phyloP scores from a whole-genome alignment of 768 basidiomycete genomes.

The Russula brevipes region DNA sequence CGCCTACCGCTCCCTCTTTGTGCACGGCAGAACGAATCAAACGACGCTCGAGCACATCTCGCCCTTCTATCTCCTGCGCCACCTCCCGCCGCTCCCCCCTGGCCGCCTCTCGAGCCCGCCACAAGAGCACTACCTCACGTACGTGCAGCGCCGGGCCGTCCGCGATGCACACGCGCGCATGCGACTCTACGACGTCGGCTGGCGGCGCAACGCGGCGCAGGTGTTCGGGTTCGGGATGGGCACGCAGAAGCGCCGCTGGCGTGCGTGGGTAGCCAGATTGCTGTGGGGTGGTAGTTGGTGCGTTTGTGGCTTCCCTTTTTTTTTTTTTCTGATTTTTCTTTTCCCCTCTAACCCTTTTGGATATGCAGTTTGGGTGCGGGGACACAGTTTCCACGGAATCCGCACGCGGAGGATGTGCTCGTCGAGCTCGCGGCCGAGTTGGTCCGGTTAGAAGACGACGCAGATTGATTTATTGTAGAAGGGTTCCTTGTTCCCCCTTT shows the following conservation, averaged over 20 bases:
- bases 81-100: constrained; percentile 61
- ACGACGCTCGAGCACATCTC: constrained; percentile 78
- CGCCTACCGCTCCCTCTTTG: neutral
- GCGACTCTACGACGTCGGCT: constrained; percentile 68
- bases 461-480: no score
- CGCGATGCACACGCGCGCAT: constrained; percentile 57
- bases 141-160: constrained; percentile 58
- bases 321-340: neutral
- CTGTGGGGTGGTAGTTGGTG: constrained; percentile 62
- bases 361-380: constrained; percentile 55
- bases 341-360: no score
- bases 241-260: constrained; percentile 37
- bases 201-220: constrained; percentile 63
- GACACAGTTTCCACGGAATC: constrained; percentile 60
- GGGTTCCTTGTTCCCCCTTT: no score
- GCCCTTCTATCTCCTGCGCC: constrained; percentile 65
- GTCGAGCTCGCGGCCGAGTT: constrained; percentile 59
- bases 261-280: constrained; percentile 50
- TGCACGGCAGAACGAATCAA: constrained; percentile 65
- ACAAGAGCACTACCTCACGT: constrained; percentile 64
- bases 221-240: constrained; percentile 43
- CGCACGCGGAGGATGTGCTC: constrained; percentile 59
- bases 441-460: constrained; percentile 42
- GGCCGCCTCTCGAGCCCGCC: constrained; percentile 61
- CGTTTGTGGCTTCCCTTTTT: constrained; percentile 28